Conservation (phyloP, 371 early-diverging fungal genomes). For the Mortierella sp. region DNA sequence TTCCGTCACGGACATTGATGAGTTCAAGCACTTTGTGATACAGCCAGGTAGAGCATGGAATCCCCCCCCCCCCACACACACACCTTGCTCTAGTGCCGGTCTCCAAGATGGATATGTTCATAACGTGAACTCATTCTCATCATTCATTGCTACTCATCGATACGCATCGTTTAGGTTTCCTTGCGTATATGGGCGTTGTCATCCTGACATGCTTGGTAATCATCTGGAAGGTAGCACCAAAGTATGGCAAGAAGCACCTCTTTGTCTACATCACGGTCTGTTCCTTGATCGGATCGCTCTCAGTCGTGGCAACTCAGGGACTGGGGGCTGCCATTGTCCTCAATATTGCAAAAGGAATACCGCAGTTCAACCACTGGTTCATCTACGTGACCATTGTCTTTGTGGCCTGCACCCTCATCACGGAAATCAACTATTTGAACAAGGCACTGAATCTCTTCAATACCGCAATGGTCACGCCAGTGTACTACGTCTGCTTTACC, state of each 20-base stretch:
- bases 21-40: constrained; percentile 80
- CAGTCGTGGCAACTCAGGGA: constrained; percentile 92
- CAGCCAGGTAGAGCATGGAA: constrained; percentile 67
- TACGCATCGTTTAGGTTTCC: constrained; percentile 29
- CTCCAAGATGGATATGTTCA: no score
- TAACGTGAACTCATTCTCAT: not conserved
- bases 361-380: constrained; percentile 87
- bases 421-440: constrained; percentile 97
- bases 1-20: constrained; percentile 80
- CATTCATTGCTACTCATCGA: no score
- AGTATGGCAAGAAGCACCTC: constrained; percentile 80
- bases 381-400: constrained; percentile 88
- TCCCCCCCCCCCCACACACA: not conserved
- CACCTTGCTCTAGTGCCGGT: not conserved
- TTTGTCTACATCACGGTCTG: constrained; percentile 92
- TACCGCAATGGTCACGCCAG: constrained; percentile 90
- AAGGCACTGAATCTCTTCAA: constrained; percentile 92
- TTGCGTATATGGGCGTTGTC: constrained; percentile 76
- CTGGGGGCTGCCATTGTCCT: constrained; percentile 93
- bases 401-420: constrained; percentile 82
- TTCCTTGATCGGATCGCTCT: constrained; percentile 88
- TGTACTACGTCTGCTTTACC: constrained; percentile 95
- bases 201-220: constrained; percentile 66
- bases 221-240: constrained; percentile 82
- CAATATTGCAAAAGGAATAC: constrained; percentile 80